Evolutionary conservation across 129 eudicot species (phyloP).

Genomic region (Flaveria ramosissima): DNA sequence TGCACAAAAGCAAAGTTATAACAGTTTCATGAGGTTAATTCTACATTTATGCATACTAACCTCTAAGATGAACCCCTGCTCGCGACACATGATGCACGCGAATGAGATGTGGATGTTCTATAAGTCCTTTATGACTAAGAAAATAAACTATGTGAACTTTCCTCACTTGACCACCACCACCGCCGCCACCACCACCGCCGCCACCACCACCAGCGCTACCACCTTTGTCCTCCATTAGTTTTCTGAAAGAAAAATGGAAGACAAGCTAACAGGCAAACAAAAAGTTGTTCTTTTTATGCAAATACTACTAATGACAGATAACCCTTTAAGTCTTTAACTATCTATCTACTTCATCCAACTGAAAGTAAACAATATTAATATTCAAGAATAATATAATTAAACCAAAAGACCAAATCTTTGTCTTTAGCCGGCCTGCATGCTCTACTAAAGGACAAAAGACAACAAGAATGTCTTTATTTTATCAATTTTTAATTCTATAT

Average conservation of each 20-base stretch:
- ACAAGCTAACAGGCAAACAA: slow-evolving; percentile 28
- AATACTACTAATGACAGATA: not conserved
- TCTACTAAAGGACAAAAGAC: slow-evolving; percentile 42
- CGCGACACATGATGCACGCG: slow-evolving; percentile 63
- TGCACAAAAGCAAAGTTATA: not conserved
- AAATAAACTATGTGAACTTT: slow-evolving; percentile 67
- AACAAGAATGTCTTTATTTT: slow-evolving; percentile 28
- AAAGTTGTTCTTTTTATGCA: slow-evolving; percentile 43
- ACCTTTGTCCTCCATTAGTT: slow-evolving; percentile 62
- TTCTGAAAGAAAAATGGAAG: slow-evolving; percentile 41
- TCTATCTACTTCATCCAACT: not conserved
- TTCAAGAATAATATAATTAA: slow-evolving; percentile 10
- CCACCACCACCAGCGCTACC: slow-evolving; percentile 8
- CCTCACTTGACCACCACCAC: slow-evolving; percentile 61
- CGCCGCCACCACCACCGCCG: not conserved
- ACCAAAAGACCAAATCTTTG: slow-evolving; percentile 31
- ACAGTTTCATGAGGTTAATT: too few relatives aligned
- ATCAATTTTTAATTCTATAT: slow-evolving; percentile 8
- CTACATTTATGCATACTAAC: slow-evolving; percentile 17
- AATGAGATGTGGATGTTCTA: slow-evolving; percentile 77
- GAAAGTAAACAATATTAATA: slow-evolving; percentile 9
- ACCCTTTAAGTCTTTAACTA: slow-evolving; percentile 3
- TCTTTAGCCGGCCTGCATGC: slow-evolving; percentile 41
- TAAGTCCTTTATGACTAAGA: slow-evolving; percentile 60
- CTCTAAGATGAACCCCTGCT: slow-evolving; percentile 63